These are phyloP conservation scores for Clonostachys solani DNA, from an alignment of 2,329 filamentous ascomycete genomes.

Conservation along the genomic window DNA sequence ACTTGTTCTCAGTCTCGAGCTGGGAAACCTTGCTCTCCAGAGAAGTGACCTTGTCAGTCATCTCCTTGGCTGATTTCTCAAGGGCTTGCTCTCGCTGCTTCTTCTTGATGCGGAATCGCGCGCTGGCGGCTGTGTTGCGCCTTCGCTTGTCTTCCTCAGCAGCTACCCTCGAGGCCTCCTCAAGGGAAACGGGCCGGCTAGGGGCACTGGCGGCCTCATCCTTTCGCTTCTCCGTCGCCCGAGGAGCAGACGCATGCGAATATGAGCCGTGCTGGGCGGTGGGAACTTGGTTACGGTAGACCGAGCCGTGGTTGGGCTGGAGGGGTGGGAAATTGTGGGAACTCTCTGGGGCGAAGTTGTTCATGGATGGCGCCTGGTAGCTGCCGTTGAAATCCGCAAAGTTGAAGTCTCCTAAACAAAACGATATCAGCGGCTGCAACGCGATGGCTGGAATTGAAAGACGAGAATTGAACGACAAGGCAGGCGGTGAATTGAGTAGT, in stretches of 20 bases:
- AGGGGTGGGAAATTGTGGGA: constrained; percentile 42
- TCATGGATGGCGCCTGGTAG: constrained; percentile 46
- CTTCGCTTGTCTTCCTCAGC: constrained; percentile 89
- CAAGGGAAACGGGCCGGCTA: constrained; percentile 49
- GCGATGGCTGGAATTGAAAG: too few species aligned
- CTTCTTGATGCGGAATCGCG: constrained; percentile 91
- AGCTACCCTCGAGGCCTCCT: constrained; percentile 67
- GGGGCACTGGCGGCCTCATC: constrained; percentile 25
- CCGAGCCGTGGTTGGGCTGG: constrained; percentile 36
- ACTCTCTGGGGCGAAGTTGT: constrained; percentile 25
- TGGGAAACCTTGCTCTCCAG: constrained; percentile 72
- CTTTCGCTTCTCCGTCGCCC: constrained; percentile 37
- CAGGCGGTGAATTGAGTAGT: background rate
- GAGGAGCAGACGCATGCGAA: constrained; percentile 3
- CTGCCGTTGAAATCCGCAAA: constrained; percentile 47
- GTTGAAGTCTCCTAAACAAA: constrained; percentile 47
- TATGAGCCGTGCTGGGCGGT: constrained; percentile 25
- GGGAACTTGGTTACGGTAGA: constrained; percentile 28
- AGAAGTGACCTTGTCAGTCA: constrained; percentile 70
- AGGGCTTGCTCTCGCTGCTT: constrained; percentile 89
- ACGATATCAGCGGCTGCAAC: too few species aligned
- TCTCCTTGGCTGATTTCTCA: constrained; percentile 77
- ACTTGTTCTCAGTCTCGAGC: constrained; percentile 80
- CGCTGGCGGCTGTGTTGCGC: constrained; percentile 83
- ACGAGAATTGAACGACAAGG: too few species aligned